These are phyloP conservation scores for Saitozyma sp. DNA, from an alignment of 768 basidiomycete genomes.

Conservation along the genomic window DNA sequence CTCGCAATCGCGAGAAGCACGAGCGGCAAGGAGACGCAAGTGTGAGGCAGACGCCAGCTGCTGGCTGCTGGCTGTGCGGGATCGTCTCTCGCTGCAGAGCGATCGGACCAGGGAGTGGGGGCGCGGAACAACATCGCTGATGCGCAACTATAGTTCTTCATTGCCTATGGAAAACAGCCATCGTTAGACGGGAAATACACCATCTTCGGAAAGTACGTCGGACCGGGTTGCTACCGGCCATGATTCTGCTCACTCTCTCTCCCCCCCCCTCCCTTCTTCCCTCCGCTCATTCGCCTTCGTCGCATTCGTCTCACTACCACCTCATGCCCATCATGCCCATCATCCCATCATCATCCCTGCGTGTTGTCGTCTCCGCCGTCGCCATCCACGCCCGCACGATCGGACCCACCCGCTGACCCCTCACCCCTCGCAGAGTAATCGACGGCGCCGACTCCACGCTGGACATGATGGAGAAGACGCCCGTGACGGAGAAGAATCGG, in stretches of 20 bases:
- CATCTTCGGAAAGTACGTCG: constrained; percentile 74
- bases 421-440: constrained; percentile 64
- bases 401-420: not conserved
- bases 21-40: too few species aligned
- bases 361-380: not conserved
- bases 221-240: not conserved
- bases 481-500: constrained; percentile 85
- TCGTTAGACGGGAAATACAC: constrained; percentile 90
- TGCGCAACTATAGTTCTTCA: constrained; percentile 56
- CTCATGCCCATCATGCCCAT: not conserved
- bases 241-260: not conserved
- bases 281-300: constrained; percentile 3
- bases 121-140: not conserved
- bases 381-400: not conserved
- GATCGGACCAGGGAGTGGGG: not conserved
- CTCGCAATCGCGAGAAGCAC: too few species aligned
- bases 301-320: too few species aligned
- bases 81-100: too few species aligned
- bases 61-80: too few species aligned
- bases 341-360: too few species aligned
- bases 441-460: constrained; percentile 93
- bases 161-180: constrained; percentile 83
- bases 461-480: constrained; percentile 88
- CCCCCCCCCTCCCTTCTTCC: too few species aligned
- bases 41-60: too few species aligned